These are phyloP conservation scores for Pseudonitzschia pungens DNA, from an alignment of 108 stramenopile genomes.

Conservation along the genomic window DNA sequence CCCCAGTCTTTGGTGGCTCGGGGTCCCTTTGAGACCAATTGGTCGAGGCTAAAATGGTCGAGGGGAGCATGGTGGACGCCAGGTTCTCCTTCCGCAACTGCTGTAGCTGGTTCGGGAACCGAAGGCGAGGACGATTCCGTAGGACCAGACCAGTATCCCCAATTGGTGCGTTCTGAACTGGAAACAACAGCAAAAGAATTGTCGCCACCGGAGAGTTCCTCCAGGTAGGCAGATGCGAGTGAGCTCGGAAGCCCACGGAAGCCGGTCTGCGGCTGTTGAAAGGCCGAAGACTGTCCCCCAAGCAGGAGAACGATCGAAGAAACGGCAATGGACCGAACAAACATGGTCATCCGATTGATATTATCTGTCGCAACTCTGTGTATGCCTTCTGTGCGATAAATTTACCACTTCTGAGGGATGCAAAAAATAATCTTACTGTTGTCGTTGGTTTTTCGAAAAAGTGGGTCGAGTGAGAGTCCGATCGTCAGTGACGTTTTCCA, in stretches of 20 bases:
- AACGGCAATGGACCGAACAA: background rate
- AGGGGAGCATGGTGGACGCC: slow-evolving; percentile 1
- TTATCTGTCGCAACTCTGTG: too few species aligned
- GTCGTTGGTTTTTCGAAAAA: too few species aligned
- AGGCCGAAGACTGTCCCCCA: background rate
- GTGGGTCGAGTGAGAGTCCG: too few species aligned
- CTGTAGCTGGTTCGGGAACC: background rate
- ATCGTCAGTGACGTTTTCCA: too few species aligned
- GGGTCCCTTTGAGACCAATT: slow-evolving; percentile 55
- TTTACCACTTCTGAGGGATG: too few species aligned
- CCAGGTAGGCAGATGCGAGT: background rate
- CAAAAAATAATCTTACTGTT: too few species aligned
- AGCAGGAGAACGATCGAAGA: background rate
- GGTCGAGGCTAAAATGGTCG: slow-evolving; percentile 48
- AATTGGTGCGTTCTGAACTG: background rate
- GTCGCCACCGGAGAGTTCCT: background rate
- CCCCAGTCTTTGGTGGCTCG: slow-evolving; percentile 54
- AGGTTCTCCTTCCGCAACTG: background rate
- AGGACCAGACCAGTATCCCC: background rate
- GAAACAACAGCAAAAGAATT: background rate
- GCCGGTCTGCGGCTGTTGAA: background rate
- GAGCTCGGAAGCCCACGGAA: background rate
- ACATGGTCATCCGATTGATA: background rate
- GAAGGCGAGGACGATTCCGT: background rate
- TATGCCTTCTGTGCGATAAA: too few species aligned